Evolutionary conservation across 345 rosid genomes (phyloP).

Genomic region (Camelina sativa): DNA sequence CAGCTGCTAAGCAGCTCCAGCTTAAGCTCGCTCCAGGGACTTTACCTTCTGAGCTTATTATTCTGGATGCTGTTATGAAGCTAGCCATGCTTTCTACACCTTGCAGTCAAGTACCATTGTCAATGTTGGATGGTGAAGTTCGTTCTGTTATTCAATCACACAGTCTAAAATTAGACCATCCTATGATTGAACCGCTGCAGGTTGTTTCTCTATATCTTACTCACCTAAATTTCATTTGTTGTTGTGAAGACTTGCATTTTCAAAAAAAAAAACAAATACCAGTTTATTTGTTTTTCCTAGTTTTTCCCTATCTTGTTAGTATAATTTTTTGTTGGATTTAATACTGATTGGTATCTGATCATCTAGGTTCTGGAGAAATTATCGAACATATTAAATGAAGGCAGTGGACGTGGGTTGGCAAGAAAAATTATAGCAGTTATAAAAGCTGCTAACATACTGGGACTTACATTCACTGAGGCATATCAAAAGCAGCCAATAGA

Average conservation of each 20-base stretch:
- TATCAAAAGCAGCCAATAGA: constrained; percentile 87
- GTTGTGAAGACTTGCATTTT: constrained; percentile 24
- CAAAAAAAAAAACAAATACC: background rate
- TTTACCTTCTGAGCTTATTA: constrained; percentile 71
- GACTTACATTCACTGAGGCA: constrained; percentile 86
- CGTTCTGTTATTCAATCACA: constrained; percentile 62
- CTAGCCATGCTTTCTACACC: constrained; percentile 80
- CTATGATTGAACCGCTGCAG: constrained; percentile 67
- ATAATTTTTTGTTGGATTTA: constrained; percentile 11
- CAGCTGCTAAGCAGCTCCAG: constrained; percentile 97
- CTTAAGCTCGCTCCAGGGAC: constrained; percentile 81
- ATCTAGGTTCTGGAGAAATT: constrained; percentile 80
- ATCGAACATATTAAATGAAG: constrained; percentile 68
- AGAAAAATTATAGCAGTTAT: constrained; percentile 82
- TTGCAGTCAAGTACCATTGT: constrained; percentile 49
- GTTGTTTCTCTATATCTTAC: constrained; percentile 47
- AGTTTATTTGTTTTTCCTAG: background rate
- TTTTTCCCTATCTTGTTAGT: constrained; percentile 4
- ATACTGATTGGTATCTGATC: constrained; percentile 32
- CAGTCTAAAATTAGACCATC: constrained; percentile 49
- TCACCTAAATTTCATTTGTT: constrained; percentile 24
- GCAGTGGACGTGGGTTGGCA: constrained; percentile 83
- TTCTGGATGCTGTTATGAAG: constrained; percentile 79
- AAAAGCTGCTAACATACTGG: constrained; percentile 85
- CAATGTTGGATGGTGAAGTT: constrained; percentile 67